These are phyloP conservation scores for Aristolochia californica DNA, from an alignment of 164 flowering plant species.

Conservation along the genomic window DNA sequence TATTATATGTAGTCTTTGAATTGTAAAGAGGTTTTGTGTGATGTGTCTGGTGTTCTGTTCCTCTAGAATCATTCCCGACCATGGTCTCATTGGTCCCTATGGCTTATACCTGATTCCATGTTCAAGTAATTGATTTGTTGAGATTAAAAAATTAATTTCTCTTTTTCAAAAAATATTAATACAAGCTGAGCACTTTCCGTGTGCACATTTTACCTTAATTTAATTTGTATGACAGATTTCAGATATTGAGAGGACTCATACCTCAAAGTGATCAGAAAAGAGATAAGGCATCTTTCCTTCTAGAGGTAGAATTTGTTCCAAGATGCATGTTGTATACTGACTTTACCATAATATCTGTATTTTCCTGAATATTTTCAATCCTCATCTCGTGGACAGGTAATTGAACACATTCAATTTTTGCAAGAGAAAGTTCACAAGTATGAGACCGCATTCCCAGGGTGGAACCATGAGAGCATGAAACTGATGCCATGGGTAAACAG, in stretches of 20 bases:
- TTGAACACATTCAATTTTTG: constrained; percentile 65
- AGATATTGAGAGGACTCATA: constrained; percentile 74
- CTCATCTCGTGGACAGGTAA: constrained; percentile 39
- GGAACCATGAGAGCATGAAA: constrained; percentile 55
- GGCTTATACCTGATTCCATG: too few species aligned
- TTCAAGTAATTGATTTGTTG: too few species aligned
- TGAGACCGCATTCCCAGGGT: constrained; percentile 50
- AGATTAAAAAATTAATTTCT: too few species aligned
- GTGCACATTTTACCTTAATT: not conserved
- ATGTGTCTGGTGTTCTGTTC: too few species aligned
- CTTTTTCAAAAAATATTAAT: too few species aligned
- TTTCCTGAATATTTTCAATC: too few species aligned
- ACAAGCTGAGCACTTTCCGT: not conserved
- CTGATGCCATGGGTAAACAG: constrained; percentile 55
- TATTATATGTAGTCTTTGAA: too few species aligned
- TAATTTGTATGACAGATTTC: constrained; percentile 46
- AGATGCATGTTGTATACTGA: not conserved
- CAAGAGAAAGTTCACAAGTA: constrained; percentile 57
- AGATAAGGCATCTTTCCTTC: constrained; percentile 87
- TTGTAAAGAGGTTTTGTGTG: too few species aligned
- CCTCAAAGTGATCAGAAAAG: constrained; percentile 90
- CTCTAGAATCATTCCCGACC: too few species aligned
- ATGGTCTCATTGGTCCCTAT: too few species aligned
- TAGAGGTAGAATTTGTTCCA: constrained; percentile 46
- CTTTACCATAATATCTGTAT: not conserved